A percentile compares a stretch with the other conserved stretches of the same genome.
Evolutionary conservation across 805 yeast species (phyloP).

Genomic region (Kluyveromyces nonfermentans): DNA sequence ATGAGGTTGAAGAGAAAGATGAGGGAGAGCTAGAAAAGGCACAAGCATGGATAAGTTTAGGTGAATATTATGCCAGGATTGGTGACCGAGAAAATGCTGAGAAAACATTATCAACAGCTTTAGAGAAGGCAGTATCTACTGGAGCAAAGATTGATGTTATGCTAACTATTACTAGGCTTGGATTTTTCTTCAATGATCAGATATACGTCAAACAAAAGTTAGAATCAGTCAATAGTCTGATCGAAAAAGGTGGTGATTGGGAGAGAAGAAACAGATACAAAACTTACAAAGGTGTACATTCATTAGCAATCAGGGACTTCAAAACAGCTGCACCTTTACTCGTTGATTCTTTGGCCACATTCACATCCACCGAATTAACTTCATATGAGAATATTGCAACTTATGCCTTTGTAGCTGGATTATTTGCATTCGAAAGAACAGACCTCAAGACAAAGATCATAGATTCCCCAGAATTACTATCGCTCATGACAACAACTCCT

Average conservation of each 20-base stretch:
- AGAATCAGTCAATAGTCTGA: constrained; percentile 60
- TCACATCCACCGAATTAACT: constrained; percentile 85
- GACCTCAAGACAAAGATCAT: constrained; percentile 76
- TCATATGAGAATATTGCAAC: constrained; percentile 85
- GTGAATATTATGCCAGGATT: constrained; percentile 78
- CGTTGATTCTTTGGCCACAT: constrained; percentile 88
- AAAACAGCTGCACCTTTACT: constrained; percentile 74
- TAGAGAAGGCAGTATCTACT: constrained; percentile 71
- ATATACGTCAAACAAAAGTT: constrained; percentile 58
- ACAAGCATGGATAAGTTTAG: constrained; percentile 67
- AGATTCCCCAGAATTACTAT: constrained; percentile 88
- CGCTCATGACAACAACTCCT: constrained; percentile 63
- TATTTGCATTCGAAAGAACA: constrained; percentile 69
- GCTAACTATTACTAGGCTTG: constrained; percentile 75
- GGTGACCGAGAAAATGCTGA: constrained; percentile 73
- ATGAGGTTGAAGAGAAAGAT: constrained; percentile 44
- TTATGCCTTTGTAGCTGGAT: constrained; percentile 83
- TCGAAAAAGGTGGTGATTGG: constrained; percentile 99
- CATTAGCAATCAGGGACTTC: constrained; percentile 78
- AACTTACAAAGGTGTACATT: constrained; percentile 79
- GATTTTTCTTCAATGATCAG: constrained; percentile 81
- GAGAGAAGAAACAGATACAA: constrained; percentile 93
- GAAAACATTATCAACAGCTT: constrained; percentile 57
- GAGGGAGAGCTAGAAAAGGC: constrained; percentile 84
- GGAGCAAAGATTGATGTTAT: constrained; percentile 86